Evolutionary conservation across 2,329 filamentous ascomycete genomes (phyloP).

Genomic region (Oidium heveae): DNA sequence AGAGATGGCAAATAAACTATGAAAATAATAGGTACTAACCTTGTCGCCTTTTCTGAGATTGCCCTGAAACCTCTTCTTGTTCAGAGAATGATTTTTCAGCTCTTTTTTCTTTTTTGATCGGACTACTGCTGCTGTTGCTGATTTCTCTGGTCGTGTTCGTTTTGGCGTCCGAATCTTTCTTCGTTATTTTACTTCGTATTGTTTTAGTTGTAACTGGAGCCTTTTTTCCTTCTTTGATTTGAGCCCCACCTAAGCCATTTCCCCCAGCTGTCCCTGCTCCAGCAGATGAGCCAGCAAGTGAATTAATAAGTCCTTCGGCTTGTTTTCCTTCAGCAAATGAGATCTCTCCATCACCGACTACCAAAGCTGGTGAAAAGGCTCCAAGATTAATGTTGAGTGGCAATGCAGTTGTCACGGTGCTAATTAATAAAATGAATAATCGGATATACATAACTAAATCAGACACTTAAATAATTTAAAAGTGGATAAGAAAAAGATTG

Average conservation of each 20-base stretch:
- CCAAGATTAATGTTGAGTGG: constrained; percentile 27
- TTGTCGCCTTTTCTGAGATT: no score
- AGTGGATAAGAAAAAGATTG: not conserved
- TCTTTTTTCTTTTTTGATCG: not conserved
- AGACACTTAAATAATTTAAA: not conserved
- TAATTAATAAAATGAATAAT: not conserved
- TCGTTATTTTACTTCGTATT: not conserved
- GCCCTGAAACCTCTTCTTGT: not conserved
- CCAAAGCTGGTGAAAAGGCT: constrained; percentile 24
- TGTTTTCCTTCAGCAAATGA: constrained; percentile 16
- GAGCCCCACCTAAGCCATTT: not conserved
- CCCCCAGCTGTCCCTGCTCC: not conserved
- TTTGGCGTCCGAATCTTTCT: not conserved
- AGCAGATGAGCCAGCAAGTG: not conserved
- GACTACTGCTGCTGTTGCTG: not conserved
- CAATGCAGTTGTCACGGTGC: constrained; percentile 9
- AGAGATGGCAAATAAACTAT: no score
- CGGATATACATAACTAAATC: not conserved
- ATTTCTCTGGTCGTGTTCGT: not conserved
- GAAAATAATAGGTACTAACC: no score
- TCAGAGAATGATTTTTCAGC: not conserved
- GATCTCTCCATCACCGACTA: constrained; percentile 28
- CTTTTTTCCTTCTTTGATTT: not conserved
- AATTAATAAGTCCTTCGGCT: not conserved
- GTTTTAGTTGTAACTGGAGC: not conserved